Conservation (phyloP, 1,284 basidiomycete species). For the Chiua sp. region DNA sequence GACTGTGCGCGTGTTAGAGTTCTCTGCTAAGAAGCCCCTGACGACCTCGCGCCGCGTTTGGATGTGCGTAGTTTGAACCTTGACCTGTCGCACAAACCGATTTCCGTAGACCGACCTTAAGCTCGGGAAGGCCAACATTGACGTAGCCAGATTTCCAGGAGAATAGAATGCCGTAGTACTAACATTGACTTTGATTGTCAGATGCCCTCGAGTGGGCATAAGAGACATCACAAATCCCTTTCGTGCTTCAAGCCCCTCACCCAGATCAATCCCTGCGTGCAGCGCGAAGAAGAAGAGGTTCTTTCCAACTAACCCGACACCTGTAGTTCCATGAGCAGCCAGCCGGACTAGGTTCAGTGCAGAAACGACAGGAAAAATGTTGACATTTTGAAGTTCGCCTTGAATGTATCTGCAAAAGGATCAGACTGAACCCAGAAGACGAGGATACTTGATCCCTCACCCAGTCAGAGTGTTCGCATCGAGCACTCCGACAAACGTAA, state of each 20-base stretch:
- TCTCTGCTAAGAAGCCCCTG: too few relatives aligned
- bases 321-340: too few relatives aligned
- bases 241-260: constrained; percentile 70
- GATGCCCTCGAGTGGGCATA: constrained; percentile 66
- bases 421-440: neutral
- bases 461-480: constrained; percentile 56
- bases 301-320: constrained; percentile 50
- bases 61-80: too few relatives aligned
- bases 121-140: constrained; percentile 57
- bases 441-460: constrained; percentile 36
- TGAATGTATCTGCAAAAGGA: constrained; percentile 51
- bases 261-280: constrained; percentile 46
- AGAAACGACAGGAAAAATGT: constrained; percentile 62
- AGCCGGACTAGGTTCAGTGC: constrained; percentile 64
- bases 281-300: constrained; percentile 73
- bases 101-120: constrained; percentile 14
- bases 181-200: constrained; percentile 82
- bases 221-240: constrained; percentile 78
- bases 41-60: too few relatives aligned
- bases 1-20: constrained; percentile 31
- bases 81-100: too few relatives aligned
- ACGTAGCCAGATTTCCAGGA: constrained; percentile 63
- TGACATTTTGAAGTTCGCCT: constrained; percentile 56
- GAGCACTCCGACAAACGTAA: constrained; percentile 58
- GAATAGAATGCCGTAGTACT: constrained; percentile 78